Percentiles rank a stretch among this genome's conserved stretches.
Conservation (phyloP, 1,139 yeast species). For the Candida tropicalis region DNA sequence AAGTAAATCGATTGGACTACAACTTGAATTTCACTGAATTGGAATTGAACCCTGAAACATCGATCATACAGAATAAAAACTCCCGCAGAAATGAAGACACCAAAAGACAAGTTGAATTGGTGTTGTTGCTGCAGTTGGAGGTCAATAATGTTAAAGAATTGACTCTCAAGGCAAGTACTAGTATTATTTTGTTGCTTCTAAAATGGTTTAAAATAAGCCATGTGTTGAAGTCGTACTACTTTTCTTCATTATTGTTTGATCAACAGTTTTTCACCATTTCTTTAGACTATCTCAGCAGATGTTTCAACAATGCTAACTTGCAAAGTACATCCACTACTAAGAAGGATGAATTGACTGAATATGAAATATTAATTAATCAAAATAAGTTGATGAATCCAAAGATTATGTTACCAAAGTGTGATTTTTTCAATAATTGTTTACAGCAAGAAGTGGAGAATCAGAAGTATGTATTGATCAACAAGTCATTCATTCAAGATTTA, state of each 20-base stretch:
- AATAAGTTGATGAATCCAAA: constrained; percentile 51
- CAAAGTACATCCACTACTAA: constrained; percentile 22
- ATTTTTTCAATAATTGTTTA: constrained; percentile 49
- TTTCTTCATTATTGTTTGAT: constrained; percentile 75
- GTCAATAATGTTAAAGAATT: constrained; percentile 63
- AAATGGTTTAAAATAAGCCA: constrained; percentile 84
- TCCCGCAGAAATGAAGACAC: constrained; percentile 15
- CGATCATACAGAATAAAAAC: constrained; percentile 23
- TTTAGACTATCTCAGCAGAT: constrained; percentile 42
- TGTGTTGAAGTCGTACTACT: constrained; percentile 74
- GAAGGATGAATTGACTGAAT: constrained; percentile 35
- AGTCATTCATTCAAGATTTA: constrained; percentile 27
- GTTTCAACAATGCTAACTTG: constrained; percentile 40
- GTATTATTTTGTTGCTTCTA: constrained; percentile 53
- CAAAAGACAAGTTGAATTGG: constrained; percentile 25
- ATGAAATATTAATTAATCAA: constrained; percentile 36
- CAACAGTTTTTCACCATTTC: constrained; percentile 55
- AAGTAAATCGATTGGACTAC: constrained; percentile 45
- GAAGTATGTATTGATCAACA: constrained; percentile 33
- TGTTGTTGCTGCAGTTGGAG: constrained; percentile 51
- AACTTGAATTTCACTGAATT: constrained; percentile 40
- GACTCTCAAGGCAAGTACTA: constrained; percentile 62
- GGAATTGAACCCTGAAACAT: constrained; percentile 41
- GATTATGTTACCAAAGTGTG: constrained; percentile 39
- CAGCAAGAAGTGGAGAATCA: constrained; percentile 11